Evolutionary conservation across 2,329 filamentous ascomycete genomes (phyloP).

Genomic region (Ophidiomyces ophidiicola): DNA sequence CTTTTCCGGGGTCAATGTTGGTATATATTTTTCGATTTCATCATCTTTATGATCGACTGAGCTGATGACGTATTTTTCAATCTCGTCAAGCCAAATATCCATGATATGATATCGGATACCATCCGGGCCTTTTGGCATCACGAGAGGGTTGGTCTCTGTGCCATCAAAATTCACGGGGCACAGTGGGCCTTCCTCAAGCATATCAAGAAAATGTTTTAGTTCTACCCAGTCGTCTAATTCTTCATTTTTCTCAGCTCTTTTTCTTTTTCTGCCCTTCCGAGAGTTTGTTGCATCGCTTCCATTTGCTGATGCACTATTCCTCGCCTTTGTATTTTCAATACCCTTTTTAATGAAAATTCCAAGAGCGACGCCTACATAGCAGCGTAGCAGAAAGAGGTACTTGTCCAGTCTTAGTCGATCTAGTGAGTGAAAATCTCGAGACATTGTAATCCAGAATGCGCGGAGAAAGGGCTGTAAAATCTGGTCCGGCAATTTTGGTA

Average conservation of each 20-base stretch:
- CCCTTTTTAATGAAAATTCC: slow-evolving; percentile 28
- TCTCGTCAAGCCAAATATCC: slow-evolving; percentile 85
- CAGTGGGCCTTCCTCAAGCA: slow-evolving; percentile 31
- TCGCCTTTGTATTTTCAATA: slow-evolving; percentile 23
- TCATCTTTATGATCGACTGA: slow-evolving; percentile 29
- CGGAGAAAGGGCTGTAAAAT: slow-evolving; percentile 40
- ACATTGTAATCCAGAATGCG: slow-evolving; percentile 61
- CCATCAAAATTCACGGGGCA: slow-evolving; percentile 30
- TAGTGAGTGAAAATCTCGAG: slow-evolving; percentile 56
- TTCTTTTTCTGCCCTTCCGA: slow-evolving; percentile 21
- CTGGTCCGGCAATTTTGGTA: slow-evolving; percentile 45
- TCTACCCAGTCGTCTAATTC: slow-evolving; percentile 19
- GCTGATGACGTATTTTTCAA: slow-evolving; percentile 55
- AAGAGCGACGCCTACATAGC: slow-evolving; percentile 63
- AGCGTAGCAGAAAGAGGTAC: slow-evolving; percentile 72
- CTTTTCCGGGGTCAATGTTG: slow-evolving; percentile 24
- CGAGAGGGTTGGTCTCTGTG: slow-evolving; percentile 5
- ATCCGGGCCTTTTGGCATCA: slow-evolving; percentile 54
- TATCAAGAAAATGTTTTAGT: slow-evolving; percentile 28
- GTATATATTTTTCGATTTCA: slow-evolving; percentile 18
- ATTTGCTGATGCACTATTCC: slow-evolving; percentile 16
- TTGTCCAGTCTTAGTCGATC: slow-evolving; percentile 80
- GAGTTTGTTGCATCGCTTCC: slow-evolving; percentile 12
- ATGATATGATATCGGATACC: slow-evolving; percentile 76
- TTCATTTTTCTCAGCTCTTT: slow-evolving; percentile 16